These are phyloP conservation scores for Phytophthora cactorum DNA, from an alignment of 352 stramenopile species.

Conservation along the genomic window DNA sequence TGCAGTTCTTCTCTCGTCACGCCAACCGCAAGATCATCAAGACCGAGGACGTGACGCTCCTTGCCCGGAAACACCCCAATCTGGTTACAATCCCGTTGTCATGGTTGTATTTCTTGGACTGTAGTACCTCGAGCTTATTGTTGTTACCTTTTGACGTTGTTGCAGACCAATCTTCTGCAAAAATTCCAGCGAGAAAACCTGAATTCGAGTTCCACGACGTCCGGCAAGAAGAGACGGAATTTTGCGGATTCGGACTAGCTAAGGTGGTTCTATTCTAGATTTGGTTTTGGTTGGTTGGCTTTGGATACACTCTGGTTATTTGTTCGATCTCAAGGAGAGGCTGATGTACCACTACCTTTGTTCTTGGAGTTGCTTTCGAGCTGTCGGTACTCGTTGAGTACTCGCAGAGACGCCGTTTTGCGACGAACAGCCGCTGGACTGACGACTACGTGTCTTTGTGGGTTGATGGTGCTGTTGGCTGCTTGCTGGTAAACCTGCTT, in stretches of 20 bases:
- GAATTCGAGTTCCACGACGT: constrained; percentile 9
- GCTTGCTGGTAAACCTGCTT: constrained; percentile 70
- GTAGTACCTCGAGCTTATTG: neutral
- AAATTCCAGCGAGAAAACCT: constrained; percentile 68
- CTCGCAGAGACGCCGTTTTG: constrained; percentile 70
- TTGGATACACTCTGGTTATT: too few relatives aligned
- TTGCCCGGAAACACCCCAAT: constrained; percentile 63
- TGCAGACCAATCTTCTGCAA: constrained; percentile 56
- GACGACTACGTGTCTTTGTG: constrained; percentile 51
- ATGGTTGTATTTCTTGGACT: neutral
- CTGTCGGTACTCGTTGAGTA: constrained; percentile 71
- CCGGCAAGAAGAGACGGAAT: constrained; percentile 39
- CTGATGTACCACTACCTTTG: constrained; percentile 37
- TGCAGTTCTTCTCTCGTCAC: constrained; percentile 80
- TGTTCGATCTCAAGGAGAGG: neutral
- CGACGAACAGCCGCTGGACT: constrained; percentile 62
- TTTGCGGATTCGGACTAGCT: constrained; percentile 35
- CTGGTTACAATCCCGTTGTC: constrained; percentile 37
- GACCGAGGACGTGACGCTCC: constrained; percentile 69
- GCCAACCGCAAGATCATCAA: constrained; percentile 81
- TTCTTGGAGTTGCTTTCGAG: constrained; percentile 57
- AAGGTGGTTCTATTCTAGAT: constrained; percentile 7
- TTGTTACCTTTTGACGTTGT: constrained; percentile 1
- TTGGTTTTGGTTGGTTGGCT: too few relatives aligned
- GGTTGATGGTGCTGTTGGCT: constrained; percentile 64